Conservation (phyloP, 75 land plant genomes). For the Ceratopteris richardii region DNA sequence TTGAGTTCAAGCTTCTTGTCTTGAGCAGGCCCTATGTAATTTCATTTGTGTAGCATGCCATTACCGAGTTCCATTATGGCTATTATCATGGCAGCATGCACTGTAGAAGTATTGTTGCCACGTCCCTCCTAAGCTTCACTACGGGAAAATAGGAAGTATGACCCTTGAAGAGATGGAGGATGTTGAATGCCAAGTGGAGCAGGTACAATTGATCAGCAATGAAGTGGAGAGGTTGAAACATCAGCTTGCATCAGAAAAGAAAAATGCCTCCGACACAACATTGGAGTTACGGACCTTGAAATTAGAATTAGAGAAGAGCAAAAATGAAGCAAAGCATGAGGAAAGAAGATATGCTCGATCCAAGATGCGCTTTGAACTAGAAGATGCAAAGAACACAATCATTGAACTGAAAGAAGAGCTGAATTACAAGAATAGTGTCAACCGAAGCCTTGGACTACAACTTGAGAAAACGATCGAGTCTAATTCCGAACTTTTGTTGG, state of each 20-base stretch:
- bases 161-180: not conserved
- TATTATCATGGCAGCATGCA: too few species aligned
- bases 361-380: not conserved
- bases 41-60: too few species aligned
- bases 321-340: not conserved
- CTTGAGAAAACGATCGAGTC: slow-evolving; percentile 84
- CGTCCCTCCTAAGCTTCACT: too few species aligned
- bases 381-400: slow-evolving; percentile 10
- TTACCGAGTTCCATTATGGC: too few species aligned
- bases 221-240: slow-evolving; percentile 4
- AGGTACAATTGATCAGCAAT: not conserved
- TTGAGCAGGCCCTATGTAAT: too few species aligned
- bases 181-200: not conserved
- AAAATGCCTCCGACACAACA: not conserved
- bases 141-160: not conserved
- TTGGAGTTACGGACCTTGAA: not conserved
- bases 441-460: slow-evolving; percentile 58
- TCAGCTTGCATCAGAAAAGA: not conserved
- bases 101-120: too few species aligned
- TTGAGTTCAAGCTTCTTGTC: too few species aligned
- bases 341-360: slow-evolving; percentile 1
- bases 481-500: slow-evolving; percentile 71
- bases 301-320: not conserved
- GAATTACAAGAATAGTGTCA: slow-evolving; percentile 49
- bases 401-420: slow-evolving; percentile 79